Conservation (phyloP, 257 asterid species). For the Rhazya stricta region DNA sequence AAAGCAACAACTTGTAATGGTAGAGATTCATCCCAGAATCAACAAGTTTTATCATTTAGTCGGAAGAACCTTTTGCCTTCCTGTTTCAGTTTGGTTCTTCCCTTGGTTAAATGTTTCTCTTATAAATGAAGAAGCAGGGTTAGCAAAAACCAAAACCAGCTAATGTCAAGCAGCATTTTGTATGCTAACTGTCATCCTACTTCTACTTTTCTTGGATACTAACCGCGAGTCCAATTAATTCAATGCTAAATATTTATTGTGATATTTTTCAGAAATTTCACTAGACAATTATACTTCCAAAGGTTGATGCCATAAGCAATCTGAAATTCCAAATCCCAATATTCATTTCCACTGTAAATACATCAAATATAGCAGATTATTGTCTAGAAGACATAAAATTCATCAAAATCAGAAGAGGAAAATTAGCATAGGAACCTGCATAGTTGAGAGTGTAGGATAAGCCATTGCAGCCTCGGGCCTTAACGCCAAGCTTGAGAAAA, state of each 20-base stretch:
- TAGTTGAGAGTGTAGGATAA: conserved; percentile 96
- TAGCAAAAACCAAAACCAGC: not conserved
- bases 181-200: not conserved
- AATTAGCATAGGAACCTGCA: conserved; percentile 42
- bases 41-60: not conserved
- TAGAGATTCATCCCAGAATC: not conserved
- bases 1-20: not conserved
- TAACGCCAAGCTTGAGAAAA: conserved; percentile 93
- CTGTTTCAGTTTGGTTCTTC: not conserved
- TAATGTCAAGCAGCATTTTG: not conserved
- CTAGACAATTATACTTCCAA: not conserved
- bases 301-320: not conserved
- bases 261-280: not conserved
- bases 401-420: not conserved
- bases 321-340: not conserved
- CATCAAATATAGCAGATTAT: not conserved
- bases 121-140: not conserved
- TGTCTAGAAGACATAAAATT: not conserved
- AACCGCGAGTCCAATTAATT: not conserved
- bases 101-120: not conserved
- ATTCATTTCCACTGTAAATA: not conserved
- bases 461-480: conserved; percentile 98
- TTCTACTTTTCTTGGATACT: too few relatives aligned
- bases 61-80: not conserved
- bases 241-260: not conserved